Evolutionary conservation across 495 filamentous ascomycete species (phyloP).

Genomic region (Glutinoglossum americanum): DNA sequence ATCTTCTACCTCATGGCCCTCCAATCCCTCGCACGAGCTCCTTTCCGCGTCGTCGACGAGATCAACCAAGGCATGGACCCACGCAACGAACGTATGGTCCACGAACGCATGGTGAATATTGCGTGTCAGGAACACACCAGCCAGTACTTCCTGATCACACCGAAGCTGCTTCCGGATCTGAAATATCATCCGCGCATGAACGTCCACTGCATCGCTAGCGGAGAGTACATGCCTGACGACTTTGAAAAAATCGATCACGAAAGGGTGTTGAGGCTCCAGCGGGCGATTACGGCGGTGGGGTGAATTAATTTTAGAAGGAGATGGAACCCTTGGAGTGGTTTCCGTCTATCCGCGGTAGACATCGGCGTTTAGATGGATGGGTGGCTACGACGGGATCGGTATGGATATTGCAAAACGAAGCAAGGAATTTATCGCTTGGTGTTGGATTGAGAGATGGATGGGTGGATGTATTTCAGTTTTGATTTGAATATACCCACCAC

Average conservation of each 20-base stretch:
- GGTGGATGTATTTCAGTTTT: too few relatives aligned
- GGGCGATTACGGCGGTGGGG: background rate
- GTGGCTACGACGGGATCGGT: too few relatives aligned
- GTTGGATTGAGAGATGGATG: too few relatives aligned
- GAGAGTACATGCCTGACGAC: conserved; percentile 56
- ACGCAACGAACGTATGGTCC: conserved; percentile 91
- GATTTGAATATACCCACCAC: too few relatives aligned
- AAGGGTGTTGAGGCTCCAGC: background rate
- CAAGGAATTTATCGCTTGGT: too few relatives aligned
- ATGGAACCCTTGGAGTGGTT: too few relatives aligned
- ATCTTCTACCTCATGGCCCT: conserved; percentile 99
- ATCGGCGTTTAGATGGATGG: too few relatives aligned
- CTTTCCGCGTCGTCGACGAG: conserved; percentile 98
- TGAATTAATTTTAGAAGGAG: background rate
- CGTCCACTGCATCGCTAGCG: conserved; percentile 81
- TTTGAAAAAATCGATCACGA: background rate
- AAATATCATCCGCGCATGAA: conserved; percentile 77
- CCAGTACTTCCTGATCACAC: conserved; percentile 90
- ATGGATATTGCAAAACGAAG: too few relatives aligned
- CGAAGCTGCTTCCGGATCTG: conserved; percentile 75
- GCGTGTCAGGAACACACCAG: conserved; percentile 52
- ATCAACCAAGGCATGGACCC: conserved; percentile 99
- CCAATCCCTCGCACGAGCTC: conserved; percentile 77
- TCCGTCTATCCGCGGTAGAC: too few relatives aligned
- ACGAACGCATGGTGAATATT: conserved; percentile 89